Evolutionary conservation across 108 stramenopile species (phyloP).

Genomic region (Asterionellopsis glacialis): DNA sequence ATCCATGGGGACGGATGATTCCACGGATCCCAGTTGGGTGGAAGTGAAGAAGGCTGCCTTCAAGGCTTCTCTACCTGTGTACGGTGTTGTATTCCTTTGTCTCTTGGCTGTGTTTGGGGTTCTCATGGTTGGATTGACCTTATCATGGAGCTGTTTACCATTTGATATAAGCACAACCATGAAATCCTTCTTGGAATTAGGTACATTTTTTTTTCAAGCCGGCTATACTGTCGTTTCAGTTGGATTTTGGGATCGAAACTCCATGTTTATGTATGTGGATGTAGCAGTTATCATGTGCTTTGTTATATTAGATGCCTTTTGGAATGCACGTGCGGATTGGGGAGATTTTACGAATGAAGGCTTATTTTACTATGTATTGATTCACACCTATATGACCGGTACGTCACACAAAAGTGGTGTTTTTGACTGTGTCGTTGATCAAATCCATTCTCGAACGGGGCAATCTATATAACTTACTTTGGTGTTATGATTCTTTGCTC

Average conservation of each 20-base stretch:
- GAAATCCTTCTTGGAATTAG: conserved; percentile 14
- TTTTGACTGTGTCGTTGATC: too few species aligned
- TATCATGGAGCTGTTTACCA: conserved; percentile 32
- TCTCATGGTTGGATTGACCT: conserved; percentile 14
- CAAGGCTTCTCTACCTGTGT: conserved; percentile 15
- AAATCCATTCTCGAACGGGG: too few species aligned
- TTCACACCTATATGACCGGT: conserved; percentile 7
- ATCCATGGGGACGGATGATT: too few species aligned
- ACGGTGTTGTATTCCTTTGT: conserved; percentile 21
- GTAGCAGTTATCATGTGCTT: conserved; percentile 7
- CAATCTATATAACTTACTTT: too few species aligned
- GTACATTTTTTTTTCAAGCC: conserved; percentile 30
- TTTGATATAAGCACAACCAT: conserved; percentile 14
- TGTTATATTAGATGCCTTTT: conserved; percentile 3
- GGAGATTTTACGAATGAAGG: too few species aligned
- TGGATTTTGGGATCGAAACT: conserved; percentile 19
- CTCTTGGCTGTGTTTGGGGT: conserved; percentile 22
- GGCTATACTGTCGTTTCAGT: conserved; percentile 16
- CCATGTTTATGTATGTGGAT: conserved; percentile 25
- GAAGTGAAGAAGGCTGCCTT: background rate
- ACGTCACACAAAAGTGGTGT: background rate
- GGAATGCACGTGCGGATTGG: too few species aligned
- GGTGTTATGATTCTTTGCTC: too few species aligned
- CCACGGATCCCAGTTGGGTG: too few species aligned
- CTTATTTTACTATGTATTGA: conserved; percentile 6